Base-by-base conservation (phyloP, 148 eudicot species). In the Hydrangea macrophylla region DNA sequence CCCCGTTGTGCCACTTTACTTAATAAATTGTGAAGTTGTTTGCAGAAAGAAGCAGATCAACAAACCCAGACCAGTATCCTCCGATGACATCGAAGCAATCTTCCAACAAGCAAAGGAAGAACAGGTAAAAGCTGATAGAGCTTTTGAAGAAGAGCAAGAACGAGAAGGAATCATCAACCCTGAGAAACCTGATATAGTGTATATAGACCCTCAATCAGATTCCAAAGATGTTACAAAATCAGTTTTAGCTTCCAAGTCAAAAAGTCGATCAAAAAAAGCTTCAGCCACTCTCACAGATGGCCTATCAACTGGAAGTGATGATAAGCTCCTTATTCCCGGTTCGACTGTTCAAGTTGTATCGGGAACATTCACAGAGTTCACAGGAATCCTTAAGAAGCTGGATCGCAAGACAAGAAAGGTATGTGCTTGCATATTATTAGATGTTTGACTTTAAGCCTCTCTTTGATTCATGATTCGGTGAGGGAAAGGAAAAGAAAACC, bases 361-460 rank as follows among this genome's bases (percentile, higher is more conserved):
- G 39, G 99, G 99, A 53, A 65, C 91, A 57, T 95, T 95, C 79
- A 92, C 93, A 1, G 96, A 88, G 64, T 95, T 89, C 71, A 73
- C 88, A 0, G 99, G 97, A 73, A 72, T 82, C 48, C 87, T 95
- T 62, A 87, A 81, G 87, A 87, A 89, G 84, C 55, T 95, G 60
- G 84, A 87, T 64, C 69, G 66, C 20, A 89, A 84, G 67, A 86
- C 74, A 18, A 83, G 81, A 67, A 77, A 35, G 91, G 99, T 95
- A 82, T 58, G 80, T 26, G 55, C 12, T 55, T 64, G 28, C 54
- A 27, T 32, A 36, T 9, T 12, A 17, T 20, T 26, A 17, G 40
- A 23, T 18, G 48, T 20, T 58, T 40, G 6, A 22, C 12, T 68
- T 32, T 1, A n/a, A n/a, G n/a, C n/a, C n/a, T n/a, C n/a, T n/a